Evolutionary conservation across 2,329 filamentous ascomycete genomes (phyloP).

Genomic region (Claviceps monticola): DNA sequence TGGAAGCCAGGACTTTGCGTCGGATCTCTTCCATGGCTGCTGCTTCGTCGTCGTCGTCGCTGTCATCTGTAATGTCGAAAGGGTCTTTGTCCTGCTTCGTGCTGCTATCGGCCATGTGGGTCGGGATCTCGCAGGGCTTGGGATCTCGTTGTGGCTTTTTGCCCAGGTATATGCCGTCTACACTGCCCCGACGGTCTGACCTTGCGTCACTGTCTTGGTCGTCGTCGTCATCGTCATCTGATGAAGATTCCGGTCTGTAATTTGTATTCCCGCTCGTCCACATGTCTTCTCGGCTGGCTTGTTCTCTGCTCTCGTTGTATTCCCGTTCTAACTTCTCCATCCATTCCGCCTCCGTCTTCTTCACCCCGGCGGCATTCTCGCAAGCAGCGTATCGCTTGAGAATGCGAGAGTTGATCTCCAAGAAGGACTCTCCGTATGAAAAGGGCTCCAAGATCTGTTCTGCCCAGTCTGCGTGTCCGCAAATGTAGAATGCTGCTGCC

Average conservation of each 20-base stretch:
- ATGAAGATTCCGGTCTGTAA: slow-evolving; percentile 39
- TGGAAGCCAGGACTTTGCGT: slow-evolving; percentile 79
- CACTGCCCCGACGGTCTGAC: slow-evolving; percentile 22
- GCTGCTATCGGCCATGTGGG: slow-evolving; percentile 9
- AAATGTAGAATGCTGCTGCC: slow-evolving; percentile 86
- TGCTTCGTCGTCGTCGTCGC: slow-evolving; percentile 41
- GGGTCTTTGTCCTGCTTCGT: slow-evolving; percentile 43
- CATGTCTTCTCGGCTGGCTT: slow-evolving; percentile 58
- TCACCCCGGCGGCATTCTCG: slow-evolving; percentile 65
- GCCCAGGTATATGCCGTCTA: slow-evolving; percentile 48
- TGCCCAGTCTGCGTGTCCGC: slow-evolving; percentile 84
- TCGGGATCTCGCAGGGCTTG: slow-evolving; percentile 4
- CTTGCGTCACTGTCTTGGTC: slow-evolving; percentile 25
- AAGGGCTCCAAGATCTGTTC: slow-evolving; percentile 71
- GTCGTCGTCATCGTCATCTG: slow-evolving; percentile 39
- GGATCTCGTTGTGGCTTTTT: slow-evolving; percentile 30
- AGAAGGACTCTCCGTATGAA: slow-evolving; percentile 73
- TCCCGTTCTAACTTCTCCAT: slow-evolving; percentile 80
- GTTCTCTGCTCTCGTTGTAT: slow-evolving; percentile 65
- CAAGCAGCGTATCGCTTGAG: slow-evolving; percentile 78
- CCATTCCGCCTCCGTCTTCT: slow-evolving; percentile 77
- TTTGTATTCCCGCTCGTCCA: slow-evolving; percentile 92
- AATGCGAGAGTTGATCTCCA: slow-evolving; percentile 78
- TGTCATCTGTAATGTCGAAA: slow-evolving; percentile 69
- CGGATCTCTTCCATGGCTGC: slow-evolving; percentile 84